A percentile compares a stretch with the other conserved stretches of the same genome.
Conservation (phyloP, 495 filamentous ascomycete genomes). For the Durotheca rogersii region DNA sequence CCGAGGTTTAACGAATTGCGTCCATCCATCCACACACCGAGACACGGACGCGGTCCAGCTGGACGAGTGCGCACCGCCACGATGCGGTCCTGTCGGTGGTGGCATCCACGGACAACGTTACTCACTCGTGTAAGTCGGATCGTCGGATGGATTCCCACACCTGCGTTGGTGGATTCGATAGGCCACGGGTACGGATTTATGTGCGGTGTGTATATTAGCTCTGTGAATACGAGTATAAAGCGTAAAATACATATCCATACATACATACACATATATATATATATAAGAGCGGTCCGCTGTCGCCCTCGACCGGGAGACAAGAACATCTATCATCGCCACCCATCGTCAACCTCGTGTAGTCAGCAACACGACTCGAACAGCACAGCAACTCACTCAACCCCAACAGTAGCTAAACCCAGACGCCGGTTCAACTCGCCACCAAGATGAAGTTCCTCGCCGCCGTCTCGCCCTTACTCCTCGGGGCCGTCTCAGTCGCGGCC, state of each 20-base stretch:
- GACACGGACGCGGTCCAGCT: too few species aligned
- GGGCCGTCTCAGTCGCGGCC: slow-evolving; percentile 23
- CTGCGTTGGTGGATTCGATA: too few species aligned
- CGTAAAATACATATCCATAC: neutral
- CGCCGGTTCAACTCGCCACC: too few species aligned
- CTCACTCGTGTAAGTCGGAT: neutral
- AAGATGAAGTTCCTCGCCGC: slow-evolving; percentile 31
- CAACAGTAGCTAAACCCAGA: neutral
- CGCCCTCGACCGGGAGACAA: neutral
- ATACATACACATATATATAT: neutral
- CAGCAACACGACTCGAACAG: neutral
- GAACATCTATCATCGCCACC: neutral
- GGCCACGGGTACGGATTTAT: too few species aligned
- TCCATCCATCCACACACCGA: too few species aligned
- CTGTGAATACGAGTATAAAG: too few species aligned
- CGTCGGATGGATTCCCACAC: too few species aligned
- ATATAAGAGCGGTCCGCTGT: neutral
- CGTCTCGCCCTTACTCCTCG: slow-evolving; percentile 28
- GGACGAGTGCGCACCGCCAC: too few species aligned
- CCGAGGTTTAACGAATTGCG: too few species aligned
- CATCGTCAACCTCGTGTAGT: too few species aligned
- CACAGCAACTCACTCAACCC: neutral
- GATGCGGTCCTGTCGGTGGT: neutral
- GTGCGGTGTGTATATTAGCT: too few species aligned
- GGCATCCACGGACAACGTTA: neutral